Evolutionary conservation across 345 rosid species (phyloP).

Genomic region (Linum lewisii): DNA sequence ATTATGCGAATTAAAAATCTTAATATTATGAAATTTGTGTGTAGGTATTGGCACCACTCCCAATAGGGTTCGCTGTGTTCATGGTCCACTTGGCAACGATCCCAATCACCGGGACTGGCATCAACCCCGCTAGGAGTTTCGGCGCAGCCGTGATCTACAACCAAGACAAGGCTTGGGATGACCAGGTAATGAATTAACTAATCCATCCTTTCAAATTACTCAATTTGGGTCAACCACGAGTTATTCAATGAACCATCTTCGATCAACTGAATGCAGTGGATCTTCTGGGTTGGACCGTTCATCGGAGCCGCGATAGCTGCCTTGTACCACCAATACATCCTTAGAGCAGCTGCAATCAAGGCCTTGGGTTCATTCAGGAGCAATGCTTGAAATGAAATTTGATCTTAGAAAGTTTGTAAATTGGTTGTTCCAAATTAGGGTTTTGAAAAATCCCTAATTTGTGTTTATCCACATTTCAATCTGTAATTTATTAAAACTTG

Average conservation of each 20-base stretch:
- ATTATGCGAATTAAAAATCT: too few species aligned
- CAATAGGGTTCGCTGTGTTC: not conserved
- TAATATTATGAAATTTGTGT: not conserved
- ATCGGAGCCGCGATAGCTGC: not conserved
- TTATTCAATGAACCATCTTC: too few species aligned
- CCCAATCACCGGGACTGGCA: not conserved
- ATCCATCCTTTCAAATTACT: too few species aligned
- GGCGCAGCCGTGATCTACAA: not conserved
- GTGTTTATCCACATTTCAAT: too few species aligned
- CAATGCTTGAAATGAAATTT: not conserved
- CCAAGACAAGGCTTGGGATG: not conserved
- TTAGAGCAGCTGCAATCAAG: not conserved
- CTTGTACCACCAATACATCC: not conserved
- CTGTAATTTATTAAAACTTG: too few species aligned
- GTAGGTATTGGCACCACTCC: not conserved
- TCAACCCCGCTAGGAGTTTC: not conserved
- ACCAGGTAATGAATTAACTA: not conserved
- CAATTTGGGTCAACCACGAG: too few species aligned
- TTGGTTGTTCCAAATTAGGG: too few species aligned
- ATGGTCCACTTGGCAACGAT: not conserved
- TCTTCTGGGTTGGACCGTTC: not conserved
- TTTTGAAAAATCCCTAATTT: too few species aligned
- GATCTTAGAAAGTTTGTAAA: too few species aligned
- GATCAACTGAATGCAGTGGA: not conserved
- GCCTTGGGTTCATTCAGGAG: not conserved